Percentiles rank a stretch among this genome's conserved stretches.
Evolutionary conservation across 2,329 filamentous ascomycete genomes (phyloP).

Genomic region (Ampelomyces quisqualis): DNA sequence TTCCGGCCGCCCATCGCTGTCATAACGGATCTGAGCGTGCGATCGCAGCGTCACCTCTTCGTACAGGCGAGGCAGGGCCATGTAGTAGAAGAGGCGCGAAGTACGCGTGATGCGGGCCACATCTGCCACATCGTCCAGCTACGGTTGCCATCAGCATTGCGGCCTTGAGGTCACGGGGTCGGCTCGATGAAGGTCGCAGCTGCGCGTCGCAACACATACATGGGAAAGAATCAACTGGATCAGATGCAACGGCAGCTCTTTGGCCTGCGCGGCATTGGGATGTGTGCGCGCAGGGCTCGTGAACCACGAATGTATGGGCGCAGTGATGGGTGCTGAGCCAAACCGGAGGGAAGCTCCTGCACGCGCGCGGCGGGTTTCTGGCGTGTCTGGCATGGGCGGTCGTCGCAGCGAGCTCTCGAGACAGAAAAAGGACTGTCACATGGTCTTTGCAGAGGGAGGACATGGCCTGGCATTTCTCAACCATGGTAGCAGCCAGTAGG

Average conservation of each 20-base stretch:
- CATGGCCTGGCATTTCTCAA: too few species aligned
- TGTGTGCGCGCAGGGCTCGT: conserved; percentile 39
- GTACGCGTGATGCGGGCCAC: conserved; percentile 61
- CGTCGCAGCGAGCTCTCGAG: background rate
- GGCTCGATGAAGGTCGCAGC: background rate
- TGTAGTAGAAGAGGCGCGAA: conserved; percentile 64
- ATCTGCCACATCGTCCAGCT: conserved; percentile 61
- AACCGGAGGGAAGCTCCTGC: conserved; percentile 3
- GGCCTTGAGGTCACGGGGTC: conserved; percentile 13
- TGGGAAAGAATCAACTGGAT: conserved; percentile 59
- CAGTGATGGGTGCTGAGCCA: conserved; percentile 23
- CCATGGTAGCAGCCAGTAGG: too few species aligned
- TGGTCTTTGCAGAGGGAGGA: too few species aligned
- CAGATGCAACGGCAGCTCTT: conserved; percentile 58
- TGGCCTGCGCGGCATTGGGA: conserved; percentile 30
- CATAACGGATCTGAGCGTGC: conserved; percentile 60
- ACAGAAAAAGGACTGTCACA: too few species aligned
- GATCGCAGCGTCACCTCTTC: conserved; percentile 57
- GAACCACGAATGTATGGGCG: conserved; percentile 35
- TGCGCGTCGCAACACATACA: conserved; percentile 42
- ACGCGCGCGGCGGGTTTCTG: conserved; percentile 13
- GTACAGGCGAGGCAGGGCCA: conserved; percentile 64
- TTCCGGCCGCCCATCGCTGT: conserved; percentile 57
- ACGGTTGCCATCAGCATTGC: conserved; percentile 11
- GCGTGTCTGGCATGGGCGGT: conserved; percentile 23